Evolutionary conservation across 2,329 filamentous ascomycete species (phyloP).

Genomic region (Epichloe glyceriae): DNA sequence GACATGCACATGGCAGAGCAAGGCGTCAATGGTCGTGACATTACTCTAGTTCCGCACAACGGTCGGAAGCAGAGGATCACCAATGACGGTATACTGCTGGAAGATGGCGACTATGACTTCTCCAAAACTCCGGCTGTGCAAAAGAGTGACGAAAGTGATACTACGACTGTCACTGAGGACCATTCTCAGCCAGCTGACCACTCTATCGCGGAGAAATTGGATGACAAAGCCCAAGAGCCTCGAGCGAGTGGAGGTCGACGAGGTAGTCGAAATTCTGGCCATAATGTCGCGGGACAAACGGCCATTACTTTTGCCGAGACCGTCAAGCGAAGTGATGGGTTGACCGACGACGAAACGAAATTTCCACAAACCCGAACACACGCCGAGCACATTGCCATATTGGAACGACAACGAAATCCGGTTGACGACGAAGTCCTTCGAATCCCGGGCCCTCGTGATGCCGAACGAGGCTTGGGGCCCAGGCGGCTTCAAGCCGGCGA

Average conservation of each 20-base stretch:
- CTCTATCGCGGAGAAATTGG: conserved; percentile 2
- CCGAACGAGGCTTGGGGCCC: conserved; percentile 68
- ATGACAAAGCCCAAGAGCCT: background rate
- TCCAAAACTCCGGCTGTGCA: conserved; percentile 8
- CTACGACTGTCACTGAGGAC: conserved; percentile 17
- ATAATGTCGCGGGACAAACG: conserved; percentile 11
- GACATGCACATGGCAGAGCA: conserved; percentile 39
- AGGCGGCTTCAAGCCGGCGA: conserved; percentile 32
- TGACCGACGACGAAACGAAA: conserved; percentile 34
- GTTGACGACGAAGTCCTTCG: conserved; percentile 63
- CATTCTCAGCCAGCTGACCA: background rate
- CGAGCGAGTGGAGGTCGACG: background rate
- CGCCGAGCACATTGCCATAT: conserved; percentile 76
- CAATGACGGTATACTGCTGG: conserved; percentile 45
- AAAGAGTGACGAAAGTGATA: conserved; percentile 26
- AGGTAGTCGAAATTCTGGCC: conserved; percentile 1
- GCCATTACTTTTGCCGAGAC: conserved; percentile 57
- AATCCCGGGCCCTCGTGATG: conserved; percentile 86
- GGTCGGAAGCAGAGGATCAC: conserved; percentile 42
- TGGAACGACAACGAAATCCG: conserved; percentile 70
- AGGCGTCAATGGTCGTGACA: conserved; percentile 53
- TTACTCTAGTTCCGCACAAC: conserved; percentile 50
- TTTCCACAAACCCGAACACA: conserved; percentile 40
- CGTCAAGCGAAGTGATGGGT: conserved; percentile 45
- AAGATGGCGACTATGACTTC: conserved; percentile 23